Conservation (phyloP, 768 basidiomycete species). For the Auricularia heimuer region DNA sequence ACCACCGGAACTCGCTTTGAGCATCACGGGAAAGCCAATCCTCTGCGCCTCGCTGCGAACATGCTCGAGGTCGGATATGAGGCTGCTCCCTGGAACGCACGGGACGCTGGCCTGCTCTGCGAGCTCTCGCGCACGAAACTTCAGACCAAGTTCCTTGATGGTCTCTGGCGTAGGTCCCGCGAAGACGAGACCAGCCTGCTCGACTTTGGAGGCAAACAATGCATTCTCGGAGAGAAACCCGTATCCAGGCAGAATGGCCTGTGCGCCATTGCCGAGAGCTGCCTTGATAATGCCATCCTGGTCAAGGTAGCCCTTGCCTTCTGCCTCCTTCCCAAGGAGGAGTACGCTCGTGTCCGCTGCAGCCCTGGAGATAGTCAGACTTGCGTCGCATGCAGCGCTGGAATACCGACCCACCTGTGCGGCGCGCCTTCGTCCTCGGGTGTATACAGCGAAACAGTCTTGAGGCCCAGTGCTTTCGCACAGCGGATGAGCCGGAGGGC, state of each 20-base stretch:
- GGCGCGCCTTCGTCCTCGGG: conserved; percentile 46
- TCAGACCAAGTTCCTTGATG: conserved; percentile 49
- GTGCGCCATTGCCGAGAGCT: conserved; percentile 31
- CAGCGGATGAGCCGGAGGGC: conserved; percentile 54
- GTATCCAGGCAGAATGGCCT: conserved; percentile 54
- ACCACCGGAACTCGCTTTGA: conserved; percentile 61
- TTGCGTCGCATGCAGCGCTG: too few species aligned
- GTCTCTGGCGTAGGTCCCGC: conserved; percentile 43
- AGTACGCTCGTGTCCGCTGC: conserved; percentile 22
- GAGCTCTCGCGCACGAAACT: conserved; percentile 44
- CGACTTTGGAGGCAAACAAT: conserved; percentile 38
- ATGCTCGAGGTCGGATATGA: conserved; percentile 33
- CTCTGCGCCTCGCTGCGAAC: conserved; percentile 28
- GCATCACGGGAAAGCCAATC: conserved; percentile 51
- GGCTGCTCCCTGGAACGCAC: conserved; percentile 48
- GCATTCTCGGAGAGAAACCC: conserved; percentile 60
- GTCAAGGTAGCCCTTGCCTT: conserved; percentile 37
- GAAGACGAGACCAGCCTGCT: conserved; percentile 43
- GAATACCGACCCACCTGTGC: conserved; percentile 38
- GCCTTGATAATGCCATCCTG: conserved; percentile 29
- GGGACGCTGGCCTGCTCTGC: conserved; percentile 40
- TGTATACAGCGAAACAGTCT: conserved; percentile 50
- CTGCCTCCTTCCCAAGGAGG: conserved; percentile 17
- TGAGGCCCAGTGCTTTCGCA: conserved; percentile 40
- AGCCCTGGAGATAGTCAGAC: conserved; percentile 34